A percentile compares a stretch with the other conserved stretches of the same genome.
Conservation (phyloP, 1,139 yeast species). For the Pichia sp. region DNA sequence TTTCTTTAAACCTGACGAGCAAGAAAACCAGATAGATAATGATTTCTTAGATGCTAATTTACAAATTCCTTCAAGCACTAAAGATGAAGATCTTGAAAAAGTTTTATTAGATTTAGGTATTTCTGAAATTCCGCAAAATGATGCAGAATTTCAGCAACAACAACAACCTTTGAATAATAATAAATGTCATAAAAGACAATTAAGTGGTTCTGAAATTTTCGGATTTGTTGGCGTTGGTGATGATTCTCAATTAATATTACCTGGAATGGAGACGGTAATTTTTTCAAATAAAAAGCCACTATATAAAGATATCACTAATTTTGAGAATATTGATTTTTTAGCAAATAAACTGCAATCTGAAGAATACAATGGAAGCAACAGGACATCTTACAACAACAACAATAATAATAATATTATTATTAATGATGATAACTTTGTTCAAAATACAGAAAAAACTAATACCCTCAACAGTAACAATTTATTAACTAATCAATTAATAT, state of each 20-base stretch:
- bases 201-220: slow-evolving; percentile 54
- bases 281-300: slow-evolving; percentile 26
- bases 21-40: slow-evolving; percentile 9
- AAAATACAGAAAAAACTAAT: too few species aligned
- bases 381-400: not conserved
- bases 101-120: slow-evolving; percentile 43
- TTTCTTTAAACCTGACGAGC: slow-evolving; percentile 10
- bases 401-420: too few species aligned
- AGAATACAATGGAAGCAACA: too few species aligned
- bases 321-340: slow-evolving; percentile 20
- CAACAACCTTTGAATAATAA: slow-evolving; percentile 7
- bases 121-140: slow-evolving; percentile 29
- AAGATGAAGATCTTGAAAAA: slow-evolving; percentile 24
- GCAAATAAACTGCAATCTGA: not conserved
- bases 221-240: slow-evolving; percentile 45
- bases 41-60: slow-evolving; percentile 13
- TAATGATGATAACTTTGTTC: not conserved
- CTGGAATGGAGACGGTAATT: slow-evolving; percentile 32
- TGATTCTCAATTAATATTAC: slow-evolving; percentile 40
- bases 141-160: slow-evolving; percentile 3
- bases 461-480: not conserved
- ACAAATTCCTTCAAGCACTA: not conserved
- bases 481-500: slow-evolving; percentile 1
- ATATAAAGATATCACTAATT: slow-evolving; percentile 21
- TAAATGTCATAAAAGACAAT: slow-evolving; percentile 25